Percentiles rank a stretch among this genome's conserved stretches.
phyloP scores from a whole-genome alignment of 2,329 filamentous ascomycete genomes.

The Colletotrichum sidae region DNA sequence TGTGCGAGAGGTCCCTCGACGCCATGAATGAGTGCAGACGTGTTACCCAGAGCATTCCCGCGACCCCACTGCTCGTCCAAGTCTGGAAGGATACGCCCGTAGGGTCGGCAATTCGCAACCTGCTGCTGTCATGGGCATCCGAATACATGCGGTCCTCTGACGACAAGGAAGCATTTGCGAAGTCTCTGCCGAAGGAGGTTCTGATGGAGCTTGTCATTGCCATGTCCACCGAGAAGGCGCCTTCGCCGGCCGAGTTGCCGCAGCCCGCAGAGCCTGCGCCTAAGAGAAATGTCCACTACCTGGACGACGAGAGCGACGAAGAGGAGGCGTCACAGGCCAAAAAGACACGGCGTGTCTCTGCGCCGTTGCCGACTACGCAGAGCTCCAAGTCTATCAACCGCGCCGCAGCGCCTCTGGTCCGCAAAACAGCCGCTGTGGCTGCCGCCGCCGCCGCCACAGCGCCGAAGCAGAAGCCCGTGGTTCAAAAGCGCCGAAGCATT shows the following conservation, averaged over 20 bases:
- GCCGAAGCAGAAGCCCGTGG: constrained; percentile 46
- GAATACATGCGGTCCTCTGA: constrained; percentile 72
- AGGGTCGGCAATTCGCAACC: constrained; percentile 68
- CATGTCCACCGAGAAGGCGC: constrained; percentile 64
- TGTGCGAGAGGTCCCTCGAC: constrained; percentile 67
- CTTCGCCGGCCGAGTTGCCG: constrained; percentile 41
- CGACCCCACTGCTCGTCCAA: constrained; percentile 68
- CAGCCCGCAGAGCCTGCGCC: constrained; percentile 40
- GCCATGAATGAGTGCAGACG: constrained; percentile 68
- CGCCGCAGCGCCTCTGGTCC: constrained; percentile 40
- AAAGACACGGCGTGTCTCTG: constrained; percentile 58
- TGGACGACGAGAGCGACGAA: constrained; percentile 57
- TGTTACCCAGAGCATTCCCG: constrained; percentile 66
- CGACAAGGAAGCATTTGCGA: constrained; percentile 67
- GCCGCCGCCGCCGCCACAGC: constrained; percentile 34
- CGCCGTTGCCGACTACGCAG: constrained; percentile 41
- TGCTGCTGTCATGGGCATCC: constrained; percentile 71
- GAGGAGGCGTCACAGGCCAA: constrained; percentile 48
- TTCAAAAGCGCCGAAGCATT: constrained; percentile 50
- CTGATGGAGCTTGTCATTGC: constrained; percentile 71
- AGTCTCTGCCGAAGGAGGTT: constrained; percentile 71
- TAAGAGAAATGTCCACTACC: constrained; percentile 62
- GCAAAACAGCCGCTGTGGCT: constrained; percentile 40
- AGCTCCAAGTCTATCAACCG: constrained; percentile 18
- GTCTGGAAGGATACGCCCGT: constrained; percentile 73